Base-by-base conservation (phyloP, 306 rosid genomes). In the Begonia loranthoides region DNA sequence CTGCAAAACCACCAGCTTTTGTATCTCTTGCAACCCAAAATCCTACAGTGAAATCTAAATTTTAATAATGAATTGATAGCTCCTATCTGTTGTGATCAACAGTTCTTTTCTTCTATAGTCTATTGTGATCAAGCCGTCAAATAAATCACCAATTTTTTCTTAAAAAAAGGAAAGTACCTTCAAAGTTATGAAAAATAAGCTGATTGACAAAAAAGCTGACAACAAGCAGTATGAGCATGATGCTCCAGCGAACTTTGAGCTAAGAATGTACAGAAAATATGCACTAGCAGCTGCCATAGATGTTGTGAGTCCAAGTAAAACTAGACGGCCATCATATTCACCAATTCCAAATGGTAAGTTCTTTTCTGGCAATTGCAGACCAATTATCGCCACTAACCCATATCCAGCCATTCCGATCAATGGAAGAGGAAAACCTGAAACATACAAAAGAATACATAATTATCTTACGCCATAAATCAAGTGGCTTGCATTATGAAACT, bases 281-380 rank as follows among this genome's bases (percentile, higher is more conserved):
- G 80, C 82, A 78, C 94, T 86, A 17, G 99, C 79, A 73, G 84
- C 66, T 9, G 92, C 99, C 94, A 90, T 83, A 17, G 99, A 90
- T 38, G 87, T 70, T 38, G 83, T 76, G 61, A 41, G 66, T 48
- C 84, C 84, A 41, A 90, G 76, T 65, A 90, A 46, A 41, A 82
- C 41, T 13, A 70, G 15, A 43, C 73, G 75, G 61, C 76, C 94
- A 55, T 60, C 70, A 19, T 77, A 62, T 73, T 60, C 77, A 51
- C 38, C 60, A 28, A 78, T 60, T 56, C 86, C 88, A 65, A 86
- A 80, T 16, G 76, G 68, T 15, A 83, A 69, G 38, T 65, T 68
- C 67, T 78, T 72, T 13, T 45, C 56, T n/a, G 58, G 50, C 65
- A 86, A 69, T 41, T 78, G 88, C 48, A 80, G 55, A 65, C 86